Evolutionary conservation across 2,329 filamentous ascomycete species (phyloP), one percentile per base, ranked within the genome.

Genomic region (Chalara sp.): DNA sequence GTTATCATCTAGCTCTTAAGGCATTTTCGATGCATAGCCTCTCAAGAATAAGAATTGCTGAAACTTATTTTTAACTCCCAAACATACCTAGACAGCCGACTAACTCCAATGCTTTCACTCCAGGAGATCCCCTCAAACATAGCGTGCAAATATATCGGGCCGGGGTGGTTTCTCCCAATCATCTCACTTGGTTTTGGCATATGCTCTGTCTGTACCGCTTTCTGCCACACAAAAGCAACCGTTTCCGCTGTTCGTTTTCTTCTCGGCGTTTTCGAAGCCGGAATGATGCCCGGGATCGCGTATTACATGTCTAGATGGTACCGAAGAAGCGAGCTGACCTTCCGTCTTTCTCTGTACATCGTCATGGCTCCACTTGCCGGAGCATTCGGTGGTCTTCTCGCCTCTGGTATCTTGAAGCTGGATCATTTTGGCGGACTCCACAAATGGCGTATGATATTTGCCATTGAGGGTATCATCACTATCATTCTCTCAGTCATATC

Each of bases 261-360:
- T 0, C 74, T 87, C 0, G 81, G 81, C 7, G 66, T 85, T 8
- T 87, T 88, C 52, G 86, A 90, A 66, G 82, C 86, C 0, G 86
- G 85, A 11, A 59, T 62, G 58, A 46, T 62, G 44, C 86, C 86
- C 0, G 85, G 86, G 0, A 86, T 87, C 40, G 83, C 84, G 0
- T 89, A 88, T 66, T 89, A 88, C 59, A 68, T 88, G 21, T 83
- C 79, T 1, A 72, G 84, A 47, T 89, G 84, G 84, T 89, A 88
- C 58, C 73, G 83, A n/a, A 73, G 81, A 32, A 76, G 76, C 46
- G 85, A 89, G 65, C 69, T 89, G 5, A 76, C 80, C 0, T 87
- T 87, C 64, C 76, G 84, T 0, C 69, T 88, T 1, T 78, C 81
- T 0, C 68, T 87, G 2, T 88, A 87, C 67, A 80, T 88, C 49